Base-by-base conservation (phyloP, 2,329 filamentous ascomycete species). In the Sarocladium kiliense region DNA sequence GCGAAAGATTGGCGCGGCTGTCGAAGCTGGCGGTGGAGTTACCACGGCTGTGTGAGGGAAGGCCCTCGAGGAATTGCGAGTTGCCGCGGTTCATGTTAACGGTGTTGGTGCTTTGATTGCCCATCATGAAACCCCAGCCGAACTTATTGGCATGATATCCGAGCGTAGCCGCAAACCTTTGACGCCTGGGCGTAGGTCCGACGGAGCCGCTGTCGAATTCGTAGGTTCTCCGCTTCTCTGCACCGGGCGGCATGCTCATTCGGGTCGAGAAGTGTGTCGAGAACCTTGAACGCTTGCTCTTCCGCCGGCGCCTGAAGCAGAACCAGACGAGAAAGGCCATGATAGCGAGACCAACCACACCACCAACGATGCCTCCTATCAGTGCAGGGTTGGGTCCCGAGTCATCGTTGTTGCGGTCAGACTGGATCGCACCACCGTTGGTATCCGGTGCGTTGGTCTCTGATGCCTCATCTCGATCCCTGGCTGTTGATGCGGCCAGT, bases 11-110 rank as follows among this genome's bases (percentile, higher is more conserved):
- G 11, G 65, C 61, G 10, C 56, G 61, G 9, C 56, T 55, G 10
- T 12, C 54, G 27, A 36, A 54, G 32, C 19, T 41, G 26, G 23
- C 27, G 14, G 54, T 44, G 18, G 36, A 47, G 12, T 50, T 26
- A 16, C 27, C 49, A 26, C 50, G 50, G 18, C 50, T 53, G 23
- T 53, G 42, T 12, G 47, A 42, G 9, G 39, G 37, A 26, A 53
- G 49, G 12, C 25, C 55, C 3, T 72, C 68, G 57, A 74, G 68
- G 58, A 78, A 80, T 59, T 82, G 80, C 9, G 80, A 80, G 60
- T 77, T 79, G 6, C 78, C 77, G 49, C 77, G 70, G 64, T 82
- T 74, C 58, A 81, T 70, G 56, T 81, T 75, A 27, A 81, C 74
- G 47, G 64, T 67, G 45, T 54, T 57, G 23, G 44, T 25, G 53